phyloP scores from a whole-genome alignment of 148 eudicot genomes.

The Cornus florida region DNA sequence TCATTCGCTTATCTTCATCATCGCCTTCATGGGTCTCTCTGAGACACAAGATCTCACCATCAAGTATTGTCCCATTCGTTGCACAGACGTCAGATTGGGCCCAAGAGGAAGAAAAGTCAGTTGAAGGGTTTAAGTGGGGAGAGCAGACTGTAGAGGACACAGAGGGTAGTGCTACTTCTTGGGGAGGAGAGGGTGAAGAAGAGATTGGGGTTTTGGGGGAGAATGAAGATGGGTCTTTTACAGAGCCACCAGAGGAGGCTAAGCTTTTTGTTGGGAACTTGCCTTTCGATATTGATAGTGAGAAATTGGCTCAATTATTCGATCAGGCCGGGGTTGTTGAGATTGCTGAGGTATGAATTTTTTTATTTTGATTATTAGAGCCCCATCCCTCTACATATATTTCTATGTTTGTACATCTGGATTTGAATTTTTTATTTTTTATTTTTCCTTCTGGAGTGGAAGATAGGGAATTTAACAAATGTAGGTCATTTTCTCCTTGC shows the following conservation, averaged over 20 bases:
- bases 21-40: slow-evolving; percentile 7
- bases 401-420: no score
- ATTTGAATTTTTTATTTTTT: no score
- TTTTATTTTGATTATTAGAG: no score
- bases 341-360: slow-evolving; percentile 29
- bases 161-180: neutral
- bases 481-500: neutral
- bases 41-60: neutral
- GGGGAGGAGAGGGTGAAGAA: slow-evolving; percentile 5
- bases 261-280: slow-evolving; percentile 46
- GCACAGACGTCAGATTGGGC: slow-evolving; percentile 10
- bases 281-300: slow-evolving; percentile 44
- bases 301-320: slow-evolving; percentile 39
- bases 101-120: neutral
- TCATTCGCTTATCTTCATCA: neutral
- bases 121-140: slow-evolving; percentile 10
- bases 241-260: slow-evolving; percentile 43
- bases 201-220: no score
- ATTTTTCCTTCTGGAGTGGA: neutral
- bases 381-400: no score
- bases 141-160: neutral
- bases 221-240: neutral
- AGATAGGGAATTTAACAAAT: neutral
- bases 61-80: slow-evolving; percentile 4
- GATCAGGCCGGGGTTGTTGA: slow-evolving; percentile 43